Conservation (phyloP, 129 eudicot genomes). For the Tagetes patula region DNA sequence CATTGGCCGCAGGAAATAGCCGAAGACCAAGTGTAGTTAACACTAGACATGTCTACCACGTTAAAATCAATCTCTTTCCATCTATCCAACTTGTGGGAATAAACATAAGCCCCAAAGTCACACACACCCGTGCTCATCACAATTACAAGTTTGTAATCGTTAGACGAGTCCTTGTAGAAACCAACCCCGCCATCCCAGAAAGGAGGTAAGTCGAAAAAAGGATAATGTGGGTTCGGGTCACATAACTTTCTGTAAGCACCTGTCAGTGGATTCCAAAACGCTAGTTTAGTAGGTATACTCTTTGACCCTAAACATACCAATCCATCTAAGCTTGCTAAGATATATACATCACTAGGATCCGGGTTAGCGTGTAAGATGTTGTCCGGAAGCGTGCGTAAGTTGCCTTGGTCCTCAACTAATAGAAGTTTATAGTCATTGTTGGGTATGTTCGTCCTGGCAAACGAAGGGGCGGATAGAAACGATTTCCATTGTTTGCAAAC, state of each 20-base stretch:
- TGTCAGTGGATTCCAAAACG: conserved; percentile 7
- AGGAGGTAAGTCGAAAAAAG: not conserved
- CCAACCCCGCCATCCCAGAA: not conserved
- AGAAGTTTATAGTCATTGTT: conserved; percentile 6
- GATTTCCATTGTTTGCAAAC: conserved; percentile 18
- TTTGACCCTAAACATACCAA: conserved; percentile 12
- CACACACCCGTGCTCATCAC: not conserved
- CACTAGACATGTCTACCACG: not conserved
- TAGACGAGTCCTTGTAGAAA: conserved; percentile 1
- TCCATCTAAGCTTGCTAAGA: conserved; percentile 3
- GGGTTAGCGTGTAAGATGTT: not conserved
- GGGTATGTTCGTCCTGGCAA: not conserved
- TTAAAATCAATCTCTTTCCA: not conserved
- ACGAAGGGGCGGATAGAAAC: conserved; percentile 3
- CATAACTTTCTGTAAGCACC: conserved; percentile 8
- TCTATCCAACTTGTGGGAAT: conserved; percentile 4
- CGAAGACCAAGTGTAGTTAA: not conserved
- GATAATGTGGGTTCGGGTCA: not conserved
- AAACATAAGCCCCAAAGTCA: not conserved
- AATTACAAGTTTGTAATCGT: conserved; percentile 8
- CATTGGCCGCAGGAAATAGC: not conserved
- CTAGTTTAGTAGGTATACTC: not conserved
- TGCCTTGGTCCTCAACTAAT: not conserved
- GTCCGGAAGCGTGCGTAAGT: not conserved
- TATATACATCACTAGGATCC: not conserved